phyloP scores from a whole-genome alignment of 345 rosid genomes.

The Acer campestre region DNA sequence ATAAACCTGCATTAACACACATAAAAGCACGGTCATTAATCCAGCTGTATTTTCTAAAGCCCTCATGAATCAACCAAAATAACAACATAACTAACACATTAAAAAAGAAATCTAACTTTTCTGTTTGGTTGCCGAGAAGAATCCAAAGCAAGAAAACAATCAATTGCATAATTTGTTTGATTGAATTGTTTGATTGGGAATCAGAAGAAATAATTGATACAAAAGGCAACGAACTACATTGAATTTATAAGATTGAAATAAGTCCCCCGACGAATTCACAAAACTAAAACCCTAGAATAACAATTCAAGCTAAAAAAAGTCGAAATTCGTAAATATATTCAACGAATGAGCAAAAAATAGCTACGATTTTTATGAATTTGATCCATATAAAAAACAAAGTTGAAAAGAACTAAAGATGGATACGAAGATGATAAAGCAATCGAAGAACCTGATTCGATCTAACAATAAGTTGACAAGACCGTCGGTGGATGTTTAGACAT shows the following conservation, averaged over 20 bases:
- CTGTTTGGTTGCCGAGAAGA: neutral
- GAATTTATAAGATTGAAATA: neutral
- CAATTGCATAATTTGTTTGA: neutral
- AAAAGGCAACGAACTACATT: neutral
- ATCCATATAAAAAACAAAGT: neutral
- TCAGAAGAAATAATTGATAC: neutral
- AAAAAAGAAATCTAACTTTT: neutral
- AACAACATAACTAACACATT: neutral
- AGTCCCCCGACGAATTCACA: neutral
- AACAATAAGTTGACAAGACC: constrained; percentile 17
- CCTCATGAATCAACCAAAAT: neutral
- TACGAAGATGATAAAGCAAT: neutral
- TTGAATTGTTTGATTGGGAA: neutral
- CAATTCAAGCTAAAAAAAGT: neutral
- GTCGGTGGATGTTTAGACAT: constrained; percentile 16
- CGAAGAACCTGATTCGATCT: constrained; percentile 39
- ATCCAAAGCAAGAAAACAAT: neutral
- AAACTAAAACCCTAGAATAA: constrained; percentile 18
- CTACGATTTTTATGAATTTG: too few relatives aligned
- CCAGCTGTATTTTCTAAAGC: neutral
- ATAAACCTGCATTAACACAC: constrained; percentile 16
- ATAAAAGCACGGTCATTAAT: neutral
- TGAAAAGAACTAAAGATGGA: neutral
- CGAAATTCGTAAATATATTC: neutral
- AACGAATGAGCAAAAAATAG: neutral